These are phyloP conservation scores for Collariella sp. DNA, from an alignment of 495 filamentous ascomycete genomes.

Conservation along the genomic window DNA sequence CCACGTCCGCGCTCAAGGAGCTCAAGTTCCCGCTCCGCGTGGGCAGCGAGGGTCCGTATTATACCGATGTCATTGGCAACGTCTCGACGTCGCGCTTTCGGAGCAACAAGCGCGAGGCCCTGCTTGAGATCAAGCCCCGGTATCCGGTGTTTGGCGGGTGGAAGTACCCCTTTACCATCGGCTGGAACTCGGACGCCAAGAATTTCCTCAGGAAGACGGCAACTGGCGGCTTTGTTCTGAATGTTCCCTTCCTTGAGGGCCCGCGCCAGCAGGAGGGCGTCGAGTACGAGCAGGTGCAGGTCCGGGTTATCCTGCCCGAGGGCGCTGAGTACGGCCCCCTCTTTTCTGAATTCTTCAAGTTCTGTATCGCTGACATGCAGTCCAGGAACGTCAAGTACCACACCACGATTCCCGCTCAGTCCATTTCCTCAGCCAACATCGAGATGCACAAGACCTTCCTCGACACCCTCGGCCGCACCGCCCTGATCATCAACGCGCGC, in stretches of 20 bases:
- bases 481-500: constrained; percentile 67
- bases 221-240: constrained; percentile 67
- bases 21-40: constrained; percentile 68
- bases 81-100: constrained; percentile 89
- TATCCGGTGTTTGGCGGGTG: constrained; percentile 93
- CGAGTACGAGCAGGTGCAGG: constrained; percentile 70
- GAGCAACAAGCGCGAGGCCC: constrained; percentile 64
- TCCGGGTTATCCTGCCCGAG: constrained; percentile 82
- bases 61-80: constrained; percentile 94
- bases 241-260: constrained; percentile 92
- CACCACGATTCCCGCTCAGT: constrained; percentile 51
- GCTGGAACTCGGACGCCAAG: constrained; percentile 81
- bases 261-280: constrained; percentile 76
- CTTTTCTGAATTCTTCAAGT: background rate
- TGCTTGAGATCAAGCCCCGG: constrained; percentile 81
- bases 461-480: constrained; percentile 84
- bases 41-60: constrained; percentile 79
- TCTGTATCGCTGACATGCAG: background rate
- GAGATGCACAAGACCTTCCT: constrained; percentile 65
- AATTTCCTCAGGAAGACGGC: constrained; percentile 60
- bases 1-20: constrained; percentile 69
- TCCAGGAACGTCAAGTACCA: constrained; percentile 58
- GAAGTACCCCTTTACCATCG: constrained; percentile 93
- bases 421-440: constrained; percentile 48
- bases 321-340: constrained; percentile 72